Conservation (phyloP, 75 land plant genomes). For the Pseudotsuga menziesii region DNA sequence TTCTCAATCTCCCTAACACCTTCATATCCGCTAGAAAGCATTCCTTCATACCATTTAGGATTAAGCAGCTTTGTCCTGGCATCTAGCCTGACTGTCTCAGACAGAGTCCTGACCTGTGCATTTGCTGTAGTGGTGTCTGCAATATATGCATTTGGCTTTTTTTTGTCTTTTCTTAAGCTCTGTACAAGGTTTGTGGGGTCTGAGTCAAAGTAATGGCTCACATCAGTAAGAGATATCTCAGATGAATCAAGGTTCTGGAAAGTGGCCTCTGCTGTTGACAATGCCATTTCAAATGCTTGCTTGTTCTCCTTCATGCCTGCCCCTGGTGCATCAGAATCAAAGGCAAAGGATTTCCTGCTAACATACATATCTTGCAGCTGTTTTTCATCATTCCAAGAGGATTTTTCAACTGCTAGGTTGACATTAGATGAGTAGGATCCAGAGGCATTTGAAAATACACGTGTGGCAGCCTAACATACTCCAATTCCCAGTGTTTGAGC, state of each 20-base stretch:
- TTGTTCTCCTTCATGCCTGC: conserved; percentile 95
- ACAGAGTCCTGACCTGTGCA: conserved; percentile 91
- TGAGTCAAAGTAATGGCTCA: conserved; percentile 98
- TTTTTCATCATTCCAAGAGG: conserved; percentile 98
- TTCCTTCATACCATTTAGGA: conserved; percentile 99
- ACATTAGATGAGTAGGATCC: conserved; percentile 99
- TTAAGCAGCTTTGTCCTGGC: conserved; percentile 96
- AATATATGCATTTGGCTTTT: conserved; percentile 90
- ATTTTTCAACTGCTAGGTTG: conserved; percentile 98
- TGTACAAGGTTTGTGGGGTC: conserved; percentile 98
- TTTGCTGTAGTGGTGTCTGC: conserved; percentile 99
- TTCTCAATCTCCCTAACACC: conserved; percentile 99
- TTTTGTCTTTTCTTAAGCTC: conserved; percentile 82
- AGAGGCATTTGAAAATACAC: conserved; percentile 97
- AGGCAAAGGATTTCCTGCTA: conserved; percentile 95
- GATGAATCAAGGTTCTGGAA: conserved; percentile 99
- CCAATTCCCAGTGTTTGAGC: conserved; percentile 55
- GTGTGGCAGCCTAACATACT: conserved; percentile 85
- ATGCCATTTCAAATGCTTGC: conserved; percentile 92
- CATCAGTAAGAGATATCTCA: conserved; percentile 97
- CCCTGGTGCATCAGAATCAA: conserved; percentile 93
- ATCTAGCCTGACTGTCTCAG: conserved; percentile 96
- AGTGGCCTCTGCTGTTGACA: conserved; percentile 98
- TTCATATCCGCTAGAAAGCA: conserved; percentile 94
- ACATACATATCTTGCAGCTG: conserved; percentile 99